phyloP scores from a whole-genome alignment of 2,329 filamentous ascomycete species.

The Paraphoma chrysanthemicola region DNA sequence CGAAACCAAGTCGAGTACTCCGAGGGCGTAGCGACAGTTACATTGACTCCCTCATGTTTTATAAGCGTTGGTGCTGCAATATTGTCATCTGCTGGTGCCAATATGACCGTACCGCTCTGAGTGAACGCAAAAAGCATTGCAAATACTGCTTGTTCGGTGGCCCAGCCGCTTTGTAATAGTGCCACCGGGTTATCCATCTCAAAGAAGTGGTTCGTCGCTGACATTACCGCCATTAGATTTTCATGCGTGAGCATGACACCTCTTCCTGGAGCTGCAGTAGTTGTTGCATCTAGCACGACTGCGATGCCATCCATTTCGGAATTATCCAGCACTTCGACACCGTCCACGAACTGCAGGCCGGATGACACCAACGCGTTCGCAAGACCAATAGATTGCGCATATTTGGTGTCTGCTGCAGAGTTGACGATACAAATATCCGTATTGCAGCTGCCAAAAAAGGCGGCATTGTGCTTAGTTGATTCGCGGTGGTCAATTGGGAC shows the following conservation, averaged over 20 bases:
- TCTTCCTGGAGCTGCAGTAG: not conserved
- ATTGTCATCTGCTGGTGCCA: not conserved
- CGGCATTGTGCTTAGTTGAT: not conserved
- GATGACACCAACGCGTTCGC: not conserved
- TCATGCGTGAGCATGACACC: slow-evolving; percentile 1
- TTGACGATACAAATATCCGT: not conserved
- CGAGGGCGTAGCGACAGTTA: not conserved
- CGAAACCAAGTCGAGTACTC: not conserved
- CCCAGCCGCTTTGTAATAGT: not conserved
- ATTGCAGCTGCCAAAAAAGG: not conserved
- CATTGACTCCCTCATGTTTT: not conserved
- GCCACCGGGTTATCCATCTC: not conserved
- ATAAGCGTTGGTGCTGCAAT: not conserved
- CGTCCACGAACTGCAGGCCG: not conserved
- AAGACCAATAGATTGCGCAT: not conserved
- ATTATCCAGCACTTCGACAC: not conserved
- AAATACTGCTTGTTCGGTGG: not conserved
- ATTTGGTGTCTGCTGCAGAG: not conserved
- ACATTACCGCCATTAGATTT: not conserved
- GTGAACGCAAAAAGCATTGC: not conserved
- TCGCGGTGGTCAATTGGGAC: not conserved
- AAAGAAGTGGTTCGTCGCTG: not conserved
- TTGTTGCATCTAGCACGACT: slow-evolving; percentile 4
- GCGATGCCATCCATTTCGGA: slow-evolving; percentile 4
- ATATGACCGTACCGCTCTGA: not conserved